These are phyloP conservation scores for Phlyctochytrium planicorne DNA, from an alignment of 192 early-diverging fungal genomes.

Conservation along the genomic window DNA sequence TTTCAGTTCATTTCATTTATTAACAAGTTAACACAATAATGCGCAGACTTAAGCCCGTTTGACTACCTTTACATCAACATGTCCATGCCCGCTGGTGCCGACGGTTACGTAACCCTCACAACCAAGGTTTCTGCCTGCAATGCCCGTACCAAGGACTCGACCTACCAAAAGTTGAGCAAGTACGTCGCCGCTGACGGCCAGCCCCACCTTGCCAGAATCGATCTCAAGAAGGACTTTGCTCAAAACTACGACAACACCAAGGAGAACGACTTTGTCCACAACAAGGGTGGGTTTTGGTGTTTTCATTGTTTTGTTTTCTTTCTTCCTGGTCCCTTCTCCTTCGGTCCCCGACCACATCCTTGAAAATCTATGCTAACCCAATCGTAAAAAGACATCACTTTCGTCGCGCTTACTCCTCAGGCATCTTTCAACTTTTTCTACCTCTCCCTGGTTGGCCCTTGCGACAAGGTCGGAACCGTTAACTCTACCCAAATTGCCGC, in stretches of 20 bases:
- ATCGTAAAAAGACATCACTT: constrained; percentile 1
- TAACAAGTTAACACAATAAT: too few relatives aligned
- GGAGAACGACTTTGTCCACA: not conserved
- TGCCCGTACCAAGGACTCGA: constrained; percentile 6
- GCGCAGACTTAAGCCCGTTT: constrained; percentile 19
- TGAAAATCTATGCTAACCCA: too few relatives aligned
- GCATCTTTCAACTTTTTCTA: not conserved
- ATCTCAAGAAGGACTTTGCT: not conserved
- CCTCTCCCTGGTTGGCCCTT: not conserved
- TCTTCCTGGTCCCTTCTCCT: too few relatives aligned
- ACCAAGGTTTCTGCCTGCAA: constrained; percentile 17
- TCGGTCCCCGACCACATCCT: too few relatives aligned
- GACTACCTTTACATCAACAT: constrained; percentile 22
- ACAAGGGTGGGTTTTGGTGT: too few relatives aligned
- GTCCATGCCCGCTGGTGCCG: constrained; percentile 20
- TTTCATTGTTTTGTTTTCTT: too few relatives aligned
- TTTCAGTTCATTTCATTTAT: too few relatives aligned
- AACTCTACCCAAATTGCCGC: not conserved
- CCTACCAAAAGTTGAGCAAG: not conserved
- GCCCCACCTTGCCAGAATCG: not conserved
- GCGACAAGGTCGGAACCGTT: not conserved
- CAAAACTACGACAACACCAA: not conserved
- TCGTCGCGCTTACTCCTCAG: not conserved
- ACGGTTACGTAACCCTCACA: constrained; percentile 25
- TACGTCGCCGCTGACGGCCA: not conserved